These are phyloP conservation scores for Aspergillus pseudoglaucus DNA, from an alignment of 2,329 filamentous ascomycete genomes.

Conservation along the genomic window DNA sequence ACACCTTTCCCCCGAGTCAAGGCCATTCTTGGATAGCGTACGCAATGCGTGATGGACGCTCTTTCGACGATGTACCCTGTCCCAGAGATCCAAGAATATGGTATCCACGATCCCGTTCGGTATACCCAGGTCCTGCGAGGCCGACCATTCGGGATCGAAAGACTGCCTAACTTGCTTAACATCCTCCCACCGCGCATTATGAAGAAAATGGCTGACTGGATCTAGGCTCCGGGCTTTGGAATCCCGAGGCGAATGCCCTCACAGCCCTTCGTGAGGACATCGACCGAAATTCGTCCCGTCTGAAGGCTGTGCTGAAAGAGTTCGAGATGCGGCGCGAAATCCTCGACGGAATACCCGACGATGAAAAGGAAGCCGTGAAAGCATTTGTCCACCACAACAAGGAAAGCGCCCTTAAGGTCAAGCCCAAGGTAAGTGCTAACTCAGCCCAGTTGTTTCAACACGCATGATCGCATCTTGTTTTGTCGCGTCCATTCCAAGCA, in stretches of 20 bases:
- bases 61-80: too few species aligned
- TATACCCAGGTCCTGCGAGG: neutral
- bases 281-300: constrained; percentile 62
- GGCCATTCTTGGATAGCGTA: neutral
- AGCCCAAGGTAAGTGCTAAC: constrained; percentile 63
- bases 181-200: neutral
- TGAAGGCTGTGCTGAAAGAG: constrained; percentile 62
- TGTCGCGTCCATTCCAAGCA: neutral
- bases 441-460: neutral
- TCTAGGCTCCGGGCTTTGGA: constrained; percentile 71
- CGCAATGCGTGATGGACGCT: neutral
- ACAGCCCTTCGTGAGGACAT: constrained; percentile 65
- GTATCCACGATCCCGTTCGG: neutral
- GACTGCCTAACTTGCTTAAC: neutral
- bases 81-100: too few species aligned
- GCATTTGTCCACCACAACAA: constrained; percentile 67
- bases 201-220: neutral
- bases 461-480: neutral
- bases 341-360: constrained; percentile 50
- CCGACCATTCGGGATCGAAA: neutral
- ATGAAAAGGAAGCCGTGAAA: constrained; percentile 56
- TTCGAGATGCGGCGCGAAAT: constrained; percentile 58
- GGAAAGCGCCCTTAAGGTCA: constrained; percentile 72
- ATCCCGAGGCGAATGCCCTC: constrained; percentile 62
- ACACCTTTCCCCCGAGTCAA: neutral